Percentiles rank a stretch among this genome's conserved stretches.
Evolutionary conservation across 306 rosid genomes (phyloP).

Genomic region (Casuarina glauca): DNA sequence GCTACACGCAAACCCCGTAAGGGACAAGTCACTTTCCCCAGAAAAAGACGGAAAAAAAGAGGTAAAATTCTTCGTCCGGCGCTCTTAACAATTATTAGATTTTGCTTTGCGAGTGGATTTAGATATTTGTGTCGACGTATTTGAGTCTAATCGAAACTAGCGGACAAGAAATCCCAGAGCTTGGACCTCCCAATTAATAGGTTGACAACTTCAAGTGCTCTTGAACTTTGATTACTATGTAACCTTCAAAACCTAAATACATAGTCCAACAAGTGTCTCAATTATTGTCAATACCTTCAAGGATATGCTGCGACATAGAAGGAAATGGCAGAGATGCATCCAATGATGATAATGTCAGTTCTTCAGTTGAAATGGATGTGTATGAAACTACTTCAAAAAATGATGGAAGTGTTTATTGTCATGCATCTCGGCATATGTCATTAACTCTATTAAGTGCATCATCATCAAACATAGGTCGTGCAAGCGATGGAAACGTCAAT

Average conservation of each 20-base stretch:
- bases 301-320: constrained; percentile 83
- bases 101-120: background rate
- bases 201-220: constrained; percentile 77
- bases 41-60: background rate
- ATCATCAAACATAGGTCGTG: constrained; percentile 68
- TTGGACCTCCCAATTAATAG: constrained; percentile 72
- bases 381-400: constrained; percentile 56
- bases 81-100: background rate
- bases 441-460: constrained; percentile 42
- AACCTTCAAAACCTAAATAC: constrained; percentile 68
- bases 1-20: background rate
- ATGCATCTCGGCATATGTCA: constrained; percentile 46
- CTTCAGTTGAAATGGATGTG: constrained; percentile 95
- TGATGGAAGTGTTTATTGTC: constrained; percentile 40
- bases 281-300: constrained; percentile 66
- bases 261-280: constrained; percentile 71
- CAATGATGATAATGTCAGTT: constrained; percentile 54
- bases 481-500: constrained; percentile 74
- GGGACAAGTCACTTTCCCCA: background rate
- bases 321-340: constrained; percentile 57
- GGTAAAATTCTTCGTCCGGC: too few species aligned
- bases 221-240: constrained; percentile 74
- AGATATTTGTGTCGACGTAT: background rate
- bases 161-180: constrained; percentile 13
- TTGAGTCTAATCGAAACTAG: background rate